Evolutionary conservation across 768 basidiomycete genomes (phyloP).

Genomic region (Boletellus ananiceps): DNA sequence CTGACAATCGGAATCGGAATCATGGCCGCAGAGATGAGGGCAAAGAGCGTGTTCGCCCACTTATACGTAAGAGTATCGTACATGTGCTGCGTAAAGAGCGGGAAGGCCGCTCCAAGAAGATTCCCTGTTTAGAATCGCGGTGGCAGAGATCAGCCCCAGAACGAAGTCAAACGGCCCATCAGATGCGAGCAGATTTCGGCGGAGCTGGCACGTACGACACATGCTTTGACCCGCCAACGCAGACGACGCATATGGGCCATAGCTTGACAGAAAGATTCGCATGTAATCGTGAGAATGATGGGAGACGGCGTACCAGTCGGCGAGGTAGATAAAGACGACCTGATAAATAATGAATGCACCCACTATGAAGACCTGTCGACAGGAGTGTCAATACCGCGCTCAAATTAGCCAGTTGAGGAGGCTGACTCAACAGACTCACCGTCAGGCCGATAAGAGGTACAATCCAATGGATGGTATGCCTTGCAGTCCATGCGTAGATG

Average conservation of each 20-base stretch:
- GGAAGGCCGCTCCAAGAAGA: conserved; percentile 48
- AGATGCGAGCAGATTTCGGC: neutral
- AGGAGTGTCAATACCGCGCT: conserved; percentile 2
- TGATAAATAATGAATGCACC: conserved; percentile 52
- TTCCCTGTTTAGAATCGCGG: conserved; percentile 36
- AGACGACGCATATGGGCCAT: conserved; percentile 61
- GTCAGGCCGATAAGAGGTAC: conserved; percentile 31
- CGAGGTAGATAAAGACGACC: conserved; percentile 56
- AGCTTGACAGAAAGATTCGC: conserved; percentile 26
- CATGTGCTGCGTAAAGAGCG: conserved; percentile 61
- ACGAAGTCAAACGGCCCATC: conserved; percentile 15
- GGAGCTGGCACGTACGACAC: conserved; percentile 37
- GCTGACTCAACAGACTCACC: conserved; percentile 4
- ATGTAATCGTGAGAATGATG: neutral
- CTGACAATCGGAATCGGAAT: conserved; percentile 59
- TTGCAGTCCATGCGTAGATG: conserved; percentile 69
- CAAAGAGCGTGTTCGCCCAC: conserved; percentile 60
- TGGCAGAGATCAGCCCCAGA: conserved; percentile 4
- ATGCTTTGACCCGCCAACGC: conserved; percentile 66
- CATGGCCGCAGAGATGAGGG: conserved; percentile 47
- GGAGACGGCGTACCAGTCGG: conserved; percentile 48
- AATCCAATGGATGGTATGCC: conserved; percentile 54
- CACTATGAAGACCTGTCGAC: conserved; percentile 44
- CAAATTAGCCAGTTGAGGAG: neutral
- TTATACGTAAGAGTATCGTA: conserved; percentile 50